A percentile compares a stretch with the other conserved stretches of the same genome.
These are phyloP conservation scores for Lachancea fermentati DNA, from an alignment of 805 yeast genomes.

Conservation along the genomic window DNA sequence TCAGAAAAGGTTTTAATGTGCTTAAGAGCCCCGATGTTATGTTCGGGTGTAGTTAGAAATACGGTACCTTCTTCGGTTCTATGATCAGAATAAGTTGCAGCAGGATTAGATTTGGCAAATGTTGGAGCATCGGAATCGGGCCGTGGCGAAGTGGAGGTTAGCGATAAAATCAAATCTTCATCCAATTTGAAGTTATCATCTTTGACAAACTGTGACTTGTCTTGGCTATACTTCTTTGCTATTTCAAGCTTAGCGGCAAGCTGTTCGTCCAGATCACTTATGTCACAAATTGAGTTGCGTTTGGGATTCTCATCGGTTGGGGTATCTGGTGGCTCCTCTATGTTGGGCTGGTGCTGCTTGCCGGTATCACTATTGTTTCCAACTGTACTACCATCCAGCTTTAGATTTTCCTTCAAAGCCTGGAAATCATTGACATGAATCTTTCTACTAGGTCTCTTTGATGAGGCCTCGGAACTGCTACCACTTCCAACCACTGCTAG, in stretches of 20 bases:
- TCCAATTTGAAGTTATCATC: constrained; percentile 32
- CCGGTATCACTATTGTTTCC: constrained; percentile 6
- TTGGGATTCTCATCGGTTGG: constrained; percentile 5
- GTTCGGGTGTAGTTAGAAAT: constrained; percentile 18
- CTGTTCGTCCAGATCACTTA: constrained; percentile 11
- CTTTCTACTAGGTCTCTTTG: constrained; percentile 23
- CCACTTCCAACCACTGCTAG: constrained; percentile 25
- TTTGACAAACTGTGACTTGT: constrained; percentile 31
- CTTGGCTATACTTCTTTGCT: constrained; percentile 27
- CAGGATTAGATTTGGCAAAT: not conserved
- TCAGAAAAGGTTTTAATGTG: constrained; percentile 68
- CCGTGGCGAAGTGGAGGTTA: constrained; percentile 21
- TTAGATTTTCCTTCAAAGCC: constrained; percentile 11
- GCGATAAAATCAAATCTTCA: constrained; percentile 27
- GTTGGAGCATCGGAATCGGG: constrained; percentile 8
- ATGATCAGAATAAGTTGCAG: not conserved
- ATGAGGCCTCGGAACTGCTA: constrained; percentile 24
- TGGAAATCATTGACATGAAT: constrained; percentile 14
- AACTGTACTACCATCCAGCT: constrained; percentile 11
- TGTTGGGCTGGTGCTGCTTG: constrained; percentile 1
- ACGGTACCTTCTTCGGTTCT: constrained; percentile 11
- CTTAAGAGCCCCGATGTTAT: constrained; percentile 56
- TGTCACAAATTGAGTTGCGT: not conserved
- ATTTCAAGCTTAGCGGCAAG: constrained; percentile 24
- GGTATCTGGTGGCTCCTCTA: constrained; percentile 7